phyloP scores from a whole-genome alignment of 2,329 filamentous ascomycete species.

The Neopestalotiopsis sp. region DNA sequence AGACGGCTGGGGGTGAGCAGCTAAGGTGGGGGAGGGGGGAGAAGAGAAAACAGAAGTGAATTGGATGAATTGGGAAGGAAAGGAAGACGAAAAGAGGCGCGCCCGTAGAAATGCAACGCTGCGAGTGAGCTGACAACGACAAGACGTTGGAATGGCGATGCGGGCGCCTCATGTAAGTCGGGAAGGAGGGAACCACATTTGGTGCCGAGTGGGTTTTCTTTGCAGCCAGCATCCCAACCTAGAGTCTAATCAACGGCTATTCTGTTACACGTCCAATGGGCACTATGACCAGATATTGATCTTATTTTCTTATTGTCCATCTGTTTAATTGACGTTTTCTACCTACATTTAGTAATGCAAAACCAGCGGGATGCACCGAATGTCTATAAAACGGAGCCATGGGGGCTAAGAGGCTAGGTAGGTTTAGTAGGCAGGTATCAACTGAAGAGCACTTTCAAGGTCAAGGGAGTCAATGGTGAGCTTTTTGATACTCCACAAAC shows the following conservation, averaged over 20 bases:
- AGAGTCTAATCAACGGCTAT: background rate
- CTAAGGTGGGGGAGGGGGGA: background rate
- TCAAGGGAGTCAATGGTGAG: background rate
- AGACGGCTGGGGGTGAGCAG: background rate
- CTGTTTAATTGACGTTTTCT: background rate
- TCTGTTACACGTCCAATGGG: background rate
- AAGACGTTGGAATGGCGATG: background rate
- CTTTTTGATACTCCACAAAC: background rate
- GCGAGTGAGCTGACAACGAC: background rate
- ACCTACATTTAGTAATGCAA: background rate
- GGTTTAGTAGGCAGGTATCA: too few species aligned
- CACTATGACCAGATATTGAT: constrained; percentile 3
- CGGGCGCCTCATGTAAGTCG: constrained; percentile 18
- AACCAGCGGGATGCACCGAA: constrained; percentile 16
- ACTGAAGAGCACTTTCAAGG: background rate
- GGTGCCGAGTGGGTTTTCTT: background rate
- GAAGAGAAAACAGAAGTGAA: background rate
- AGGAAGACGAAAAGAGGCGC: background rate
- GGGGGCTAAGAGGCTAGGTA: background rate
- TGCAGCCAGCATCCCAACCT: background rate
- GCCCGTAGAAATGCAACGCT: constrained; percentile 3
- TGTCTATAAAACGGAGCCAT: constrained; percentile 16
- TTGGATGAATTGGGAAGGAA: background rate
- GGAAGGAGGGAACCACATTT: constrained; percentile 18
- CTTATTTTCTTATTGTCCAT: background rate